A percentile compares a stretch with the other conserved stretches of the same genome.
Evolutionary conservation across 306 rosid genomes (phyloP).

Genomic region (Cucumis melo): DNA sequence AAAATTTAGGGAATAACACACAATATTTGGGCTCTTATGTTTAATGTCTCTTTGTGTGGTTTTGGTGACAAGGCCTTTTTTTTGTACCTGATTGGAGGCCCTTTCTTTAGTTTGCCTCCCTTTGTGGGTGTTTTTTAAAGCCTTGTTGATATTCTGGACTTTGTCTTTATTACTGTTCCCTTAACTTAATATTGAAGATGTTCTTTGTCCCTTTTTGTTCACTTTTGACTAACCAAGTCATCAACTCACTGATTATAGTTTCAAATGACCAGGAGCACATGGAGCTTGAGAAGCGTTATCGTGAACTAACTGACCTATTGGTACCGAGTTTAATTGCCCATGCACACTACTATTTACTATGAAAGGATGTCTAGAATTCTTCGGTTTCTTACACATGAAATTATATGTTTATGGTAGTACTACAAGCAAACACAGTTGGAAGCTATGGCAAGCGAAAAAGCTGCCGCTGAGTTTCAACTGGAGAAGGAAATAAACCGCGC

Average conservation of each 20-base stretch:
- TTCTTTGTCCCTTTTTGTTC: not conserved
- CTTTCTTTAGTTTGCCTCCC: too few relatives aligned
- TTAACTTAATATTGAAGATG: not conserved
- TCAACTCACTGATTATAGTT: conserved; percentile 15
- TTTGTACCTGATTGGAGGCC: too few relatives aligned
- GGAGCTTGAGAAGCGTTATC: conserved; percentile 96
- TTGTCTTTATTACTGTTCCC: not conserved
- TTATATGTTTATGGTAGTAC: conserved; percentile 39
- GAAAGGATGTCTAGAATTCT: not conserved
- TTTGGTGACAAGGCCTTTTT: not conserved
- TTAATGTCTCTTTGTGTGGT: not conserved
- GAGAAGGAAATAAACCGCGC: conserved; percentile 88
- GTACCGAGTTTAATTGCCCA: conserved; percentile 28
- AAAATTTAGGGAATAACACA: not conserved
- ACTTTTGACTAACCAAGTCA: not conserved
- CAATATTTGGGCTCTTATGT: too few relatives aligned
- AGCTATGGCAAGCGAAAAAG: conserved; percentile 92
- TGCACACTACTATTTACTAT: not conserved
- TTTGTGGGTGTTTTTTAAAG: too few relatives aligned
- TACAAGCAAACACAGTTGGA: conserved; percentile 98
- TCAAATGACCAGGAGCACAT: conserved; percentile 67
- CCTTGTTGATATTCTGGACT: not conserved
- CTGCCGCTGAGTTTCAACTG: conserved; percentile 87
- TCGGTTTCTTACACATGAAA: not conserved
- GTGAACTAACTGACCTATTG: conserved; percentile 93